These are phyloP conservation scores for Tetrapisispora arboricola DNA, from an alignment of 805 yeast genomes.

Conservation along the genomic window DNA sequence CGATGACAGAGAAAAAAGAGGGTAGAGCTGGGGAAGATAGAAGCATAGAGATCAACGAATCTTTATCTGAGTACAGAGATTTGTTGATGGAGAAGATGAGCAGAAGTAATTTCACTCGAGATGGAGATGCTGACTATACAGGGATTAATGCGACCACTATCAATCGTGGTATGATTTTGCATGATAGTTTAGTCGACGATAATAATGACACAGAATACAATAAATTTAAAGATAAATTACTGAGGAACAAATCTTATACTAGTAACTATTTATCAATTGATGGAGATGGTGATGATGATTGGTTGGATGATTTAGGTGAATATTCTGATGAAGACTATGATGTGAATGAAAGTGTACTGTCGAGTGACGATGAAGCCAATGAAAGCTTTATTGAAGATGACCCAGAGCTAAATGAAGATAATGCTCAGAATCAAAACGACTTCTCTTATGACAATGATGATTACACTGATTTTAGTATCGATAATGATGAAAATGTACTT, in stretches of 20 bases:
- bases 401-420: constrained; percentile 3
- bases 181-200: constrained; percentile 10
- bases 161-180: constrained; percentile 10
- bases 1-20: not conserved
- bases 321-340: constrained; percentile 6
- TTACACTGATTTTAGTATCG: not conserved
- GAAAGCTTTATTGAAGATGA: constrained; percentile 15
- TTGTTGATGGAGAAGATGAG: constrained; percentile 10
- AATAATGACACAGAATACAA: constrained; percentile 7
- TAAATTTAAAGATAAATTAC: constrained; percentile 11
- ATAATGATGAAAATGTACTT: too few relatives aligned
- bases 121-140: not conserved
- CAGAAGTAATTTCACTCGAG: constrained; percentile 4
- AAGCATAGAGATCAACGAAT: not conserved
- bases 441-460: not conserved
- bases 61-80: constrained; percentile 5
- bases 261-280: constrained; percentile 8
- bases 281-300: constrained; percentile 4
- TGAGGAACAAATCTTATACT: constrained; percentile 12
- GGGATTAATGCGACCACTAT: constrained; percentile 3
- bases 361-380: constrained; percentile 10
- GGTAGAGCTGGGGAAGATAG: not conserved
- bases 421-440: too few relatives aligned
- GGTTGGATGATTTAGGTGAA: constrained; percentile 2
- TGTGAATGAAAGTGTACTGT: constrained; percentile 10